These are phyloP conservation scores for Oryza coarctata DNA, from an alignment of 176 grass and related monocot species.

Conservation along the genomic window DNA sequence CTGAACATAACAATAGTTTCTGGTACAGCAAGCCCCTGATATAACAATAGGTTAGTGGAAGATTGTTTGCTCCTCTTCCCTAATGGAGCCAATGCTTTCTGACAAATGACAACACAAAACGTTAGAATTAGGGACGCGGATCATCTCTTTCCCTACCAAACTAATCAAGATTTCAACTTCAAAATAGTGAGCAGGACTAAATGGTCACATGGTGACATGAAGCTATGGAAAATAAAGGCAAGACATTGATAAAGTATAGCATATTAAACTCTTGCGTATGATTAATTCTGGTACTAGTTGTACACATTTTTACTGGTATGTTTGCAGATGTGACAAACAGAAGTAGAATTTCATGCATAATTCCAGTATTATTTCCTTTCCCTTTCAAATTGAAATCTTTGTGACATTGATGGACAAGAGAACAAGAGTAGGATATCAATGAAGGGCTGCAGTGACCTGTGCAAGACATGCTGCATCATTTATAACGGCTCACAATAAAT, in stretches of 20 bases:
- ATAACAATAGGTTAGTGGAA: constrained; percentile 27
- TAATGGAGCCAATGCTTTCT: constrained; percentile 39
- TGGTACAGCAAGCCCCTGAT: constrained; percentile 28
- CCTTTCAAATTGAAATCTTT: constrained; percentile 19
- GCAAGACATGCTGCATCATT: constrained; percentile 27
- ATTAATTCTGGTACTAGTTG: constrained; percentile 25
- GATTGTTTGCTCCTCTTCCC: constrained; percentile 18
- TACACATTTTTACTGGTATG: constrained; percentile 28
- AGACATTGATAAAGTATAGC: not conserved
- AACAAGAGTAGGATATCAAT: constrained; percentile 27
- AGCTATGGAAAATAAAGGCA: not conserved
- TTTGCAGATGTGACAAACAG: constrained; percentile 25
- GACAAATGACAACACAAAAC: constrained; percentile 56
- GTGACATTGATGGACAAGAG: constrained; percentile 28
- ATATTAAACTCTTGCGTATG: constrained; percentile 19
- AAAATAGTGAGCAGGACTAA: constrained; percentile 13
- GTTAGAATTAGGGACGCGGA: constrained; percentile 6
- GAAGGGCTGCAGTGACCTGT: constrained; percentile 11
- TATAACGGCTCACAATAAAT: not conserved
- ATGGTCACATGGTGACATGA: constrained; percentile 14
- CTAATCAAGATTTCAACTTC: constrained; percentile 34
- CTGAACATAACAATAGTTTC: constrained; percentile 13
- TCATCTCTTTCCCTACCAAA: constrained; percentile 3
- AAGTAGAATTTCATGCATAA: constrained; percentile 31
- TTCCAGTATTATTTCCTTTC: not conserved